A percentile compares a stretch with the other conserved stretches of the same genome.
phyloP scores from a whole-genome alignment of 345 rosid species.

The Pistacia atlantica region DNA sequence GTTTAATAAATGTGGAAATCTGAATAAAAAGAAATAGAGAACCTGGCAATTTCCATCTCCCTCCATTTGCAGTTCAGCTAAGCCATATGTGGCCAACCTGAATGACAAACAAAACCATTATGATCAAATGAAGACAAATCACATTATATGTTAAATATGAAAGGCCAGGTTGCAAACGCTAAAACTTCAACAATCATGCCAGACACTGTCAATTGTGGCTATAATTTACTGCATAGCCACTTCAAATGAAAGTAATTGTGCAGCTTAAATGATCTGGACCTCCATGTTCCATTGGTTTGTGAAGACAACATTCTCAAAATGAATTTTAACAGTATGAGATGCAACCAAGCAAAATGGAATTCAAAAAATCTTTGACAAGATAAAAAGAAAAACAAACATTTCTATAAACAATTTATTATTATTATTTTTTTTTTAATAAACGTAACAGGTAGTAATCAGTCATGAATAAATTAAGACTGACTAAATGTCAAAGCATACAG shows the following conservation, averaged over 20 bases:
- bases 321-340: not conserved
- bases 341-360: not conserved
- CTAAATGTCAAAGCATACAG: not conserved
- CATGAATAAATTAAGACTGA: not conserved
- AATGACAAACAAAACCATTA: conserved; percentile 24
- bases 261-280: not conserved
- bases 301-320: not conserved
- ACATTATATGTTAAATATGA: not conserved
- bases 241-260: not conserved
- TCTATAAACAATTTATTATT: too few species aligned
- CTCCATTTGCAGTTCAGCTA: conserved; percentile 85
- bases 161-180: conserved; percentile 1
- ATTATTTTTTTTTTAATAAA: not conserved
- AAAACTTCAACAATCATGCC: not conserved
- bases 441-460: not conserved
- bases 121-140: conserved; percentile 14
- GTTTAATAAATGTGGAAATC: not conserved
- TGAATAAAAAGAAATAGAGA: not conserved
- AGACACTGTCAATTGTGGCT: not conserved
- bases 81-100: conserved; percentile 80
- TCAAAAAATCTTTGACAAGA: not conserved
- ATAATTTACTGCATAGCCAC: not conserved
- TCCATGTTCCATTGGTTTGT: conserved; percentile 3
- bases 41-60: conserved; percentile 99
- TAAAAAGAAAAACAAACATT: not conserved